Evolutionary conservation across 2,329 filamentous ascomycete species (phyloP).

Genomic region (Fusarium sp.): DNA sequence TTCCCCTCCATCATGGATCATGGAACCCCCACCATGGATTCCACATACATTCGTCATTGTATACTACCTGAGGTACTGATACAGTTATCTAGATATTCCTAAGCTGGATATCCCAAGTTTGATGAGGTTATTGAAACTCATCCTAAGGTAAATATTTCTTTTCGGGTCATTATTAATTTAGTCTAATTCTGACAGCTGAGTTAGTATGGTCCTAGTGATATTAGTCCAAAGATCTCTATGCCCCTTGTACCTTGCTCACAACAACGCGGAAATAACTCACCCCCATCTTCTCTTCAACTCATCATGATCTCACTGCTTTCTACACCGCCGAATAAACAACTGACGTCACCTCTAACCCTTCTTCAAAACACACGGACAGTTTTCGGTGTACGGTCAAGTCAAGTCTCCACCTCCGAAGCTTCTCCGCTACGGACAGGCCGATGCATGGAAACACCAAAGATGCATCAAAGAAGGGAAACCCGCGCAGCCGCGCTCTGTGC

Average conservation of each 20-base stretch:
- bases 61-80: too few relatives aligned
- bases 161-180: not conserved
- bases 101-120: not conserved
- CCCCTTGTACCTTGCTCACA: conserved; percentile 9
- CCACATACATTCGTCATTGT: not conserved
- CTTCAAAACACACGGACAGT: not conserved
- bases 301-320: conserved; percentile 1
- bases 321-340: conserved; percentile 18
- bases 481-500: too few relatives aligned
- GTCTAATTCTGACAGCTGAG: not conserved
- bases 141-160: not conserved
- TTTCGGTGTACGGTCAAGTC: conserved; percentile 1
- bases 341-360: conserved; percentile 20
- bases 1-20: conserved; percentile 25
- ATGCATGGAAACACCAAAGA: conserved; percentile 21
- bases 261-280: conserved; percentile 20
- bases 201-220: not conserved
- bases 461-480: conserved; percentile 9
- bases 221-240: not conserved
- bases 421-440: conserved; percentile 2
- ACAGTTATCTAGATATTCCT: too few relatives aligned
- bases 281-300: not conserved
- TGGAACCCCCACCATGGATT: conserved; percentile 21
- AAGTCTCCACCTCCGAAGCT: conserved; percentile 6
- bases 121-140: not conserved